These are phyloP conservation scores for Perilla frutescens DNA, from an alignment of 257 asterid species.

Conservation along the genomic window DNA sequence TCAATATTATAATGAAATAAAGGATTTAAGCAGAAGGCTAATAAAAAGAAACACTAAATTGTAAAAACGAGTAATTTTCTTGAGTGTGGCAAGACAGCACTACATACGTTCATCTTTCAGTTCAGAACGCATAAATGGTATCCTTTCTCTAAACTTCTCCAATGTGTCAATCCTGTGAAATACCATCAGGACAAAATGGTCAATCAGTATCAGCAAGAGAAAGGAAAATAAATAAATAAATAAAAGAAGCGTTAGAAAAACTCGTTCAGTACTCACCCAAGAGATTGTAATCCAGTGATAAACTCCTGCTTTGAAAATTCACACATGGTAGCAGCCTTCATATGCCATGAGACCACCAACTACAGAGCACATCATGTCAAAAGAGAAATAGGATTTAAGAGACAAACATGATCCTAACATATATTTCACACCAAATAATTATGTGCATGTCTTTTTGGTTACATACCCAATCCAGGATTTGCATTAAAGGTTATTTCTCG, in stretches of 20 bases:
- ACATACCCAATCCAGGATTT: conserved; percentile 9
- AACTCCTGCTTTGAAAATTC: conserved; percentile 95
- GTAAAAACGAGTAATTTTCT: background rate
- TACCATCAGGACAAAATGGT: conserved; percentile 29
- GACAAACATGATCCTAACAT: conserved; percentile 13
- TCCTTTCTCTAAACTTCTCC: conserved; percentile 91
- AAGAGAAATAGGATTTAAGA: background rate
- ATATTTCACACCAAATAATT: conserved; percentile 12
- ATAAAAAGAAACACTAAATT: conserved; percentile 18
- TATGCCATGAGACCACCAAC: conserved; percentile 76
- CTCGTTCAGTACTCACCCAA: conserved; percentile 67
- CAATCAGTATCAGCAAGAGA: conserved; percentile 27
- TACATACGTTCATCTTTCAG: conserved; percentile 96
- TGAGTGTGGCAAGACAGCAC: conserved; percentile 31
- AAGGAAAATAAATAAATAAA: conserved; percentile 15
- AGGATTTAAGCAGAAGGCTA: conserved; percentile 2
- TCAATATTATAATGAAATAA: conserved; percentile 21
- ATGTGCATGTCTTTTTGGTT: background rate
- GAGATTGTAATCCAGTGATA: conserved; percentile 84
- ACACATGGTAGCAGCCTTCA: conserved; percentile 99
- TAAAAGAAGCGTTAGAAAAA: conserved; percentile 3
- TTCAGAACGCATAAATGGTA: conserved; percentile 93
- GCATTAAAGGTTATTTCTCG: conserved; percentile 8
- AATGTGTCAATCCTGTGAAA: conserved; percentile 85
- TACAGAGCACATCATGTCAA: conserved; percentile 33